Evolutionary conservation across 2,329 filamentous ascomycete genomes (phyloP).

Genomic region (Delphinella strobiligena): DNA sequence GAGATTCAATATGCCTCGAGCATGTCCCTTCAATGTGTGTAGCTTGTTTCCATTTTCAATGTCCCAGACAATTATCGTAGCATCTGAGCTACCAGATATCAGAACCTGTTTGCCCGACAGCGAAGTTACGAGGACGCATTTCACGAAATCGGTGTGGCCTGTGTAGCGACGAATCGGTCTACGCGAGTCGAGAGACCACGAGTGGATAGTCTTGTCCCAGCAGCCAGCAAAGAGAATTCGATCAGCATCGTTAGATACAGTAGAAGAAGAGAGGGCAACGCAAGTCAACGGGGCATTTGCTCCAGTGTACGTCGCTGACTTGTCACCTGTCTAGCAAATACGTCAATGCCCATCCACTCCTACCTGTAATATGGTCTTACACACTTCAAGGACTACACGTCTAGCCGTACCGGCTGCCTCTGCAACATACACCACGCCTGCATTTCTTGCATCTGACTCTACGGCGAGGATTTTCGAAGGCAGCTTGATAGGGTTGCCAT

Average conservation of each 20-base stretch:
- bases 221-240: constrained; percentile 68
- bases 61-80: constrained; percentile 62
- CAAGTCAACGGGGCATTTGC: constrained; percentile 72
- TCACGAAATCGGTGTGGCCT: constrained; percentile 86
- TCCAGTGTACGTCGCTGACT: constrained; percentile 49
- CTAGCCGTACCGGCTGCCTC: constrained; percentile 77
- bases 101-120: constrained; percentile 47
- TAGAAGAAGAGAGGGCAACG: constrained; percentile 48
- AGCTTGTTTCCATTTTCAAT: constrained; percentile 53
- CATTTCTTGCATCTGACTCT: constrained; percentile 51
- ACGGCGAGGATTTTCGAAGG: constrained; percentile 79
- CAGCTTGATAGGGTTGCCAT: constrained; percentile 68
- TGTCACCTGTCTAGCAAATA: constrained; percentile 31
- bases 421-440: constrained; percentile 59
- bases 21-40: constrained; percentile 66
- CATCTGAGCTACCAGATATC: constrained; percentile 35
- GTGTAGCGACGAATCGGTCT: constrained; percentile 44
- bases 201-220: constrained; percentile 91
- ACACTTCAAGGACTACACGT: constrained; percentile 62
- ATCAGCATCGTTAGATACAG: constrained; percentile 9
- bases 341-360: background rate
- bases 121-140: constrained; percentile 55
- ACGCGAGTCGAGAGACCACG: constrained; percentile 57
- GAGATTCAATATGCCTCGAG: constrained; percentile 68
- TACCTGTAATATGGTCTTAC: constrained; percentile 25